Conservation (phyloP, 345 rosid species). For the Bruguiera gymnorhiza region DNA sequence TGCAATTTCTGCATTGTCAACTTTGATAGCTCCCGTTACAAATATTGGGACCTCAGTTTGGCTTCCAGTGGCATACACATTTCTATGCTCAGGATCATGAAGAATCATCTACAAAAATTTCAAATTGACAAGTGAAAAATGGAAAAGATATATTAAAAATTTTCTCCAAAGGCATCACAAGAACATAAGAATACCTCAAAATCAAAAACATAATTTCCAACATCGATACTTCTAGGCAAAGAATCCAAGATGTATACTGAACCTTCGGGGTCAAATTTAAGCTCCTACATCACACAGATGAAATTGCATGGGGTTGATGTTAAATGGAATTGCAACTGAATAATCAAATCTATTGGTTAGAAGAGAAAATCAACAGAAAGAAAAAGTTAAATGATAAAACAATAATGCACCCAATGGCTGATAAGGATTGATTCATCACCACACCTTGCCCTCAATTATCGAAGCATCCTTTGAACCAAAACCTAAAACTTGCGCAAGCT, state of each 20-base stretch:
- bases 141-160: conserved; percentile 11
- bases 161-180: conserved; percentile 1
- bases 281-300: conserved; percentile 49
- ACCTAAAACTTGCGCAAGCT: conserved; percentile 49
- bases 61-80: conserved; percentile 57
- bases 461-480: conserved; percentile 52
- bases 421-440: conserved; percentile 3
- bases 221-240: conserved; percentile 58
- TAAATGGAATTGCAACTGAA: neutral
- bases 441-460: conserved; percentile 76
- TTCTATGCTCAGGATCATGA: conserved; percentile 57
- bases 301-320: too few species aligned
- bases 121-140: neutral
- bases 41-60: conserved; percentile 55
- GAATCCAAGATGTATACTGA: conserved; percentile 41
- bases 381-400: conserved; percentile 11
- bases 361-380: conserved; percentile 5
- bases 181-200: conserved; percentile 61
- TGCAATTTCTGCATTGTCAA: conserved; percentile 68
- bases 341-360: neutral
- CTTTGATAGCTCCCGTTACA: conserved; percentile 56
- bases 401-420: neutral
- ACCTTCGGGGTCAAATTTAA: conserved; percentile 55
- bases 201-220: conserved; percentile 75
- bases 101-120: conserved; percentile 45